Percentiles rank a stretch among this genome's conserved stretches.
Evolutionary conservation across 805 yeast genomes (phyloP).

Genomic region (Barnettozyma sp.): DNA sequence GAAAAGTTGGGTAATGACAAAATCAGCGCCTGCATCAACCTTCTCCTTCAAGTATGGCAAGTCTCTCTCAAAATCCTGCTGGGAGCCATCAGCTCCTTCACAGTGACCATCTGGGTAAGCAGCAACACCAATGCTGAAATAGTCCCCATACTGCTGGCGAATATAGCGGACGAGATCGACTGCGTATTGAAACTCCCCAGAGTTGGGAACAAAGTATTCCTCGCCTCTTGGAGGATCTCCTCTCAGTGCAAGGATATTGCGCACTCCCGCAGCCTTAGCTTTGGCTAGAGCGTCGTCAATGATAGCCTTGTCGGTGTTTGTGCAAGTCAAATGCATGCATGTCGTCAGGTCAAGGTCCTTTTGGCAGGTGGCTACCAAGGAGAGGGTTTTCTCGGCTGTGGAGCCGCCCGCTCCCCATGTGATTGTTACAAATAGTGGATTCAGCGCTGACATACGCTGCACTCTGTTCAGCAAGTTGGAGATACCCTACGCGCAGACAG

Average conservation of each 20-base stretch:
- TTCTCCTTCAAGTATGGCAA: slow-evolving; percentile 77
- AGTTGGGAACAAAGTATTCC: slow-evolving; percentile 46
- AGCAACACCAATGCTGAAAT: slow-evolving; percentile 93
- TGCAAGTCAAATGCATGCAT: slow-evolving; percentile 92
- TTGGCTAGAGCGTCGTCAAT: slow-evolving; percentile 71
- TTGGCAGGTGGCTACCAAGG: slow-evolving; percentile 73
- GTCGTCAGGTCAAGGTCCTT: slow-evolving; percentile 76
- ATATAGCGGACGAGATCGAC: slow-evolving; percentile 83
- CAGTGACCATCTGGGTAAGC: slow-evolving; percentile 98
- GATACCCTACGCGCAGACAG: slow-evolving; percentile 44
- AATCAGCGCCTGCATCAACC: slow-evolving; percentile 91
- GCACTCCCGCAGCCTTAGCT: slow-evolving; percentile 74
- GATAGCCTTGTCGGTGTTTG: slow-evolving; percentile 72
- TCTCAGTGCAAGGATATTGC: slow-evolving; percentile 84
- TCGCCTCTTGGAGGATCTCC: slow-evolving; percentile 90
- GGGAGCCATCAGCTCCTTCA: slow-evolving; percentile 65
- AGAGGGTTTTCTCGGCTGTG: slow-evolving; percentile 79
- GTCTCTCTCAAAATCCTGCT: slow-evolving; percentile 63
- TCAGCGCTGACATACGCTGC: slow-evolving; percentile 79
- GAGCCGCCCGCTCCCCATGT: slow-evolving; percentile 99
- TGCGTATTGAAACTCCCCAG: slow-evolving; percentile 56
- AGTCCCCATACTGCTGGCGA: slow-evolving; percentile 60
- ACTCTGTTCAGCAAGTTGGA: slow-evolving; percentile 80
- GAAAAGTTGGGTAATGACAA: slow-evolving; percentile 84
- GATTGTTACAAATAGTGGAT: slow-evolving; percentile 84